phyloP scores from a whole-genome alignment of 495 filamentous ascomycete species.

The Hamigera avellanea region DNA sequence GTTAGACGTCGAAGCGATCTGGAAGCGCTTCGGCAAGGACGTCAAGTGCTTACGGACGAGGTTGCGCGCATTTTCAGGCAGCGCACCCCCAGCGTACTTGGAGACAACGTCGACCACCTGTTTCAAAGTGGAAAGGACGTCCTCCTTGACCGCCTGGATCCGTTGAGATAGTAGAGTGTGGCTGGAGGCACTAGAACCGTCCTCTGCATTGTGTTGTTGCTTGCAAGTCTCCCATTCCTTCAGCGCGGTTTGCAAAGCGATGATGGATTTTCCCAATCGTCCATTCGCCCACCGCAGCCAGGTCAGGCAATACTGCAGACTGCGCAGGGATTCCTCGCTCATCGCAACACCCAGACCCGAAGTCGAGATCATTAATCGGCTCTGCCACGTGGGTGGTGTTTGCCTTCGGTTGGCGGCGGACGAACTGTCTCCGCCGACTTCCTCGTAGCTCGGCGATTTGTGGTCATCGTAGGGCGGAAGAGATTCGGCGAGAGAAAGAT shows the following conservation, averaged over 20 bases:
- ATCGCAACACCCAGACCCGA: constrained; percentile 79
- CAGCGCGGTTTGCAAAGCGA: constrained; percentile 55
- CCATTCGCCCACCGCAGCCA: constrained; percentile 69
- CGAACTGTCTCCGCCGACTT: constrained; percentile 11
- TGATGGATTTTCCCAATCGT: constrained; percentile 57
- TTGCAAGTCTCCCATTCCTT: constrained; percentile 57
- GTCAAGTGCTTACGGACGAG: constrained; percentile 71
- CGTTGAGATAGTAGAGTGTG: constrained; percentile 40
- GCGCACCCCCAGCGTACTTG: constrained; percentile 68
- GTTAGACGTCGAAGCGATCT: constrained; percentile 35
- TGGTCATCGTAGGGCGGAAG: constrained; percentile 73
- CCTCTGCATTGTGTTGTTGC: constrained; percentile 6
- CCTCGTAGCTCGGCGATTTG: constrained; percentile 59
- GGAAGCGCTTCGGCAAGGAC: constrained; percentile 67
- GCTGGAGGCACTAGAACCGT: constrained; percentile 6
- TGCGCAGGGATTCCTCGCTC: constrained; percentile 68
- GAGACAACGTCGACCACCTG: constrained; percentile 68
- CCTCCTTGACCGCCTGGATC: constrained; percentile 57
- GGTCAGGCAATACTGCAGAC: constrained; percentile 63
- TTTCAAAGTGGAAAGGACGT: constrained; percentile 65
- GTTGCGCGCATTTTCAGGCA: constrained; percentile 71
- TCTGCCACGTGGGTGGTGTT: constrained; percentile 52
- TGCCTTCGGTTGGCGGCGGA: constrained; percentile 1
- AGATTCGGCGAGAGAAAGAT: constrained; percentile 48
- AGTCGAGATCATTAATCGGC: constrained; percentile 68